phyloP scores from a whole-genome alignment of 2,329 filamentous ascomycete species.

The Fusarium tupiense region DNA sequence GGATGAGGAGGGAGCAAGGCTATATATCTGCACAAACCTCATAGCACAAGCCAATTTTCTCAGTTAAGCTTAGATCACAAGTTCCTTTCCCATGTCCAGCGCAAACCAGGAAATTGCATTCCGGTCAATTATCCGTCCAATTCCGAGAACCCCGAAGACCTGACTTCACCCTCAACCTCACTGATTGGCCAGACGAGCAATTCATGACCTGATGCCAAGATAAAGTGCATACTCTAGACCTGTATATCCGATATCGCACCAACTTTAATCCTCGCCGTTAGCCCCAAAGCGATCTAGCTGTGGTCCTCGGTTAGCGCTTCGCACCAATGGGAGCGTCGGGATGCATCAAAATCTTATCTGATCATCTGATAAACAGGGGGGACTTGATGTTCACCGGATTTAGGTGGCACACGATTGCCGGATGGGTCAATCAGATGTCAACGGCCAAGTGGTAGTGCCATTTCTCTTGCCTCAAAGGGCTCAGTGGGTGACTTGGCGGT shows the following conservation, averaged over 20 bases:
- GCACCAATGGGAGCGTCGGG: slow-evolving; percentile 7
- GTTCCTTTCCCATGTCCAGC: neutral
- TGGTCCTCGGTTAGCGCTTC: neutral
- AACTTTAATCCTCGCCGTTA: neutral
- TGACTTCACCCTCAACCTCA: rapidly evolving
- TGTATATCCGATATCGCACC: slow-evolving; percentile 22
- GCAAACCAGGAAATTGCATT: neutral
- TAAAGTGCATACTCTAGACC: neutral
- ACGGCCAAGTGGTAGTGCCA: neutral
- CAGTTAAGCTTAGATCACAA: neutral
- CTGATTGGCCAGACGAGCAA: neutral
- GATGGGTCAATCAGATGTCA: slow-evolving; percentile 2
- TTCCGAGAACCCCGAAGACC: neutral
- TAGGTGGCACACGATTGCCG: neutral
- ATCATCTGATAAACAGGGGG: slow-evolving; percentile 40
- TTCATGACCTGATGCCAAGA: slow-evolving; percentile 33
- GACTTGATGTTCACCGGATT: neutral
- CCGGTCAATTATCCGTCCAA: neutral
- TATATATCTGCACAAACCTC: slow-evolving; percentile 10
- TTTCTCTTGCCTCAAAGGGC: neutral
- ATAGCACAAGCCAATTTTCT: neutral
- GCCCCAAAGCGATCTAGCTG: neutral
- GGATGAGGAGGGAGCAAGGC: neutral
- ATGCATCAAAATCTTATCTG: slow-evolving; percentile 41
- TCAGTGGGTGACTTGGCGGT: slow-evolving; percentile 10